A percentile compares a stretch with the other conserved stretches of the same genome.
Evolutionary conservation across 371 early-diverging fungal genomes (phyloP).

Genomic region (Mortierella sp.): DNA sequence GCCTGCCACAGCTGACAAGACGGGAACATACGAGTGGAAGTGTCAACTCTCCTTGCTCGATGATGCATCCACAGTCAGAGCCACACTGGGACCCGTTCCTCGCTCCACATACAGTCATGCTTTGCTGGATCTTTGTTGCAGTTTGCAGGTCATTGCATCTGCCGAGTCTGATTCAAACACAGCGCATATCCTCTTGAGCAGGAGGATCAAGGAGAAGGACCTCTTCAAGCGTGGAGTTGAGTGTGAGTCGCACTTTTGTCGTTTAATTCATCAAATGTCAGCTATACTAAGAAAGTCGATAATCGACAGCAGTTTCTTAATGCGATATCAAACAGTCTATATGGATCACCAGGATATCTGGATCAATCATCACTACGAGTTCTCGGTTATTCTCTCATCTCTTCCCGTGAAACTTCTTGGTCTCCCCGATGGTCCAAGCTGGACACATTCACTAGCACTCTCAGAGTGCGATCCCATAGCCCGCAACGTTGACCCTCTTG

Average conservation of each 20-base stretch:
- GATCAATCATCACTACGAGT: conserved; percentile 26
- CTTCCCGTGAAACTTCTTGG: conserved; percentile 30
- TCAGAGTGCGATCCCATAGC: conserved; percentile 35
- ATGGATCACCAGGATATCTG: conserved; percentile 19
- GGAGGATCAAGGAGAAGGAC: conserved; percentile 22
- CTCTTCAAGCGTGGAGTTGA: conserved; percentile 33
- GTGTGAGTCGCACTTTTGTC: conserved; percentile 6
- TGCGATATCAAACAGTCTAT: conserved; percentile 9
- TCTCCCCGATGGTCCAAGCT: conserved; percentile 6
- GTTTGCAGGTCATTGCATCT: conserved; percentile 18
- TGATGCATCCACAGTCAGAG: conserved; percentile 25
- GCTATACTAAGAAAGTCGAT: too few relatives aligned
- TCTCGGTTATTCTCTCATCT: conserved; percentile 32
- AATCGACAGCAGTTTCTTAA: too few relatives aligned
- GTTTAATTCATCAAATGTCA: too few relatives aligned
- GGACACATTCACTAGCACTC: conserved; percentile 30
- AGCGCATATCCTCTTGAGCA: conserved; percentile 10
- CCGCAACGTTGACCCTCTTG: conserved; percentile 37
- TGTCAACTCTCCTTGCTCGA: conserved; percentile 36
- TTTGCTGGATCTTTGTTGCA: conserved; percentile 13
- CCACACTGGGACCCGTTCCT: conserved; percentile 6
- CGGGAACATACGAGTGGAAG: conserved; percentile 17
- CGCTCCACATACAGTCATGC: neutral
- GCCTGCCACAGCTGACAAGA: neutral
- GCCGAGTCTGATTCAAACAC: neutral